Evolutionary conservation across 2,329 filamentous ascomycete genomes (phyloP).

Genomic region (Aspergillus aculeatinus): DNA sequence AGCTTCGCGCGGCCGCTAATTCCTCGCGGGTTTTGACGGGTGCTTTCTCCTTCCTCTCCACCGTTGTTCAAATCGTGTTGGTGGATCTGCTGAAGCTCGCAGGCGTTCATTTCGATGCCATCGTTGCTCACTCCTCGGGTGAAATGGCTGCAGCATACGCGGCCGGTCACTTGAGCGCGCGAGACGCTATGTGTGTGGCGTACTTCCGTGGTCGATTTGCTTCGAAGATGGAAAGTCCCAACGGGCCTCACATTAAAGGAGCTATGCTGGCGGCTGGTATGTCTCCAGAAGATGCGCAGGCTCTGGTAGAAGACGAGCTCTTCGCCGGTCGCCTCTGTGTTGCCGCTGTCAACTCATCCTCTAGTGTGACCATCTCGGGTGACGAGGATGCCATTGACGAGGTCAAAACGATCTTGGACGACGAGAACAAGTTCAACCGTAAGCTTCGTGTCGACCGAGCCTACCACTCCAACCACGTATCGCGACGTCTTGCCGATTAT

Average conservation of each 20-base stretch:
- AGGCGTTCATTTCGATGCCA: slow-evolving; percentile 36
- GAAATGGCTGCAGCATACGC: slow-evolving; percentile 56
- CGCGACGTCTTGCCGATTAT: neutral
- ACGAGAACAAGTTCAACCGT: neutral
- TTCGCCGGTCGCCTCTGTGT: too few species aligned
- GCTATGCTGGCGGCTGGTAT: slow-evolving; percentile 36
- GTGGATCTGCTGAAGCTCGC: slow-evolving; percentile 28
- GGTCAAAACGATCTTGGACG: neutral
- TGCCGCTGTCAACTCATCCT: neutral
- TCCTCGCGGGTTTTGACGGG: slow-evolving; percentile 21
- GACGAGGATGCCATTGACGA: slow-evolving; percentile 2
- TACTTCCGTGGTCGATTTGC: slow-evolving; percentile 46
- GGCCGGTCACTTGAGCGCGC: slow-evolving; percentile 41
- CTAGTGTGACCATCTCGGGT: slow-evolving; percentile 10
- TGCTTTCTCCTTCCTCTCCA: slow-evolving; percentile 27
- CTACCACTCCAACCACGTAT: slow-evolving; percentile 13
- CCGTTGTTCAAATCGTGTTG: slow-evolving; percentile 29
- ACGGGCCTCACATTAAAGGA: slow-evolving; percentile 14
- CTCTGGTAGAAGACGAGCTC: slow-evolving; percentile 3
- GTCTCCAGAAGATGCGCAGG: slow-evolving; percentile 24
- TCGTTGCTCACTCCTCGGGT: slow-evolving; percentile 52
- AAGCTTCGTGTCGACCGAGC: slow-evolving; percentile 7
- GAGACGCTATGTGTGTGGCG: slow-evolving; percentile 45
- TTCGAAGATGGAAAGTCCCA: slow-evolving; percentile 1
- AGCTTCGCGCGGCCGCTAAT: slow-evolving; percentile 14